Percentiles rank a stretch among this genome's conserved stretches.
Conservation (phyloP, 768 basidiomycete genomes). For the Collybiopsis confluens region DNA sequence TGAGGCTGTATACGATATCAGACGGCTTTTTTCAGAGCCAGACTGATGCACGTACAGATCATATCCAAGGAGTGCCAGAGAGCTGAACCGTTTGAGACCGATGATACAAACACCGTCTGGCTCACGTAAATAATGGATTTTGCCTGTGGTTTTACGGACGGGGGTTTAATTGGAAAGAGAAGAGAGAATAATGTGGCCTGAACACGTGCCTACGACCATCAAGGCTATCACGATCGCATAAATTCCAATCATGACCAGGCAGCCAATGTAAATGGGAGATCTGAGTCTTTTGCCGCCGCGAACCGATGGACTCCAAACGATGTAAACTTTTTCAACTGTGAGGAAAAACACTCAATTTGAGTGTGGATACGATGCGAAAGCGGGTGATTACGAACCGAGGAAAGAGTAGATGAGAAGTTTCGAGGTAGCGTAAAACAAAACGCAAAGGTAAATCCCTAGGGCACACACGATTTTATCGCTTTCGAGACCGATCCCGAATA, state of each 20-base stretch:
- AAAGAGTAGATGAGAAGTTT: conserved; percentile 47
- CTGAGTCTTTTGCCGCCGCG: conserved; percentile 25
- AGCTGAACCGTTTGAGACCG: conserved; percentile 39
- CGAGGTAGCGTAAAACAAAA: conserved; percentile 35
- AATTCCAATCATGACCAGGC: conserved; percentile 29
- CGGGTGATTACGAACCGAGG: conserved; percentile 26
- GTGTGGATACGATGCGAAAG: background rate
- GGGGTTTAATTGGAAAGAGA: background rate
- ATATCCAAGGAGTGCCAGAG: conserved; percentile 40
- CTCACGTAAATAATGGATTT: conserved; percentile 28
- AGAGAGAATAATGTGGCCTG: no score
- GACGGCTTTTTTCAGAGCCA: background rate
- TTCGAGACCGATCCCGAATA: conserved; percentile 42
- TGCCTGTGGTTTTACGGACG: conserved; percentile 19
- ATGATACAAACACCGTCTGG: conserved; percentile 41
- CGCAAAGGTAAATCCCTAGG: conserved; percentile 39
- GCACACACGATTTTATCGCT: conserved; percentile 30
- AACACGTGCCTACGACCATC: conserved; percentile 32
- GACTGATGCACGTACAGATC: conserved; percentile 30
- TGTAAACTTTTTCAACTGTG: conserved; percentile 41
- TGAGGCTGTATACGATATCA: conserved; percentile 14
- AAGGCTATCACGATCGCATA: conserved; percentile 36
- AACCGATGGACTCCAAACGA: conserved; percentile 38
- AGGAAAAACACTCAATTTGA: background rate
- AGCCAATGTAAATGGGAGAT: conserved; percentile 38